Conservation (phyloP, 2,329 filamentous ascomycete species). For the Tricladium varicosporioides region DNA sequence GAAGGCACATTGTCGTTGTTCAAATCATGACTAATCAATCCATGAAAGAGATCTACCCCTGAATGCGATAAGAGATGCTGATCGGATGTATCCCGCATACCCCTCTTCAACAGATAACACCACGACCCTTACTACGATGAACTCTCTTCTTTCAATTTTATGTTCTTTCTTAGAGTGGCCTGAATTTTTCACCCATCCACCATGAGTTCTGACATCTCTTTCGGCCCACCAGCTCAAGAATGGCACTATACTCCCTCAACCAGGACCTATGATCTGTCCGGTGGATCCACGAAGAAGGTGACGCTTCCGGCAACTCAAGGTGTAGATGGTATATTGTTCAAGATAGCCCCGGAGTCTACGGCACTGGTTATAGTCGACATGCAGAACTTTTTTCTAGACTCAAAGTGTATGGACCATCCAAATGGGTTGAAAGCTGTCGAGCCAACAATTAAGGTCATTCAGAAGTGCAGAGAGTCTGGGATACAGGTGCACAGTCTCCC, state of each 20-base stretch:
- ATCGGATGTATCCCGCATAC: no score
- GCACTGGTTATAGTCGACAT: slow-evolving; percentile 52
- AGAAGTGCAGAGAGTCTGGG: slow-evolving; percentile 47
- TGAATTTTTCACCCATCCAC: neutral
- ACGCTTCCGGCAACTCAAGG: slow-evolving; percentile 32
- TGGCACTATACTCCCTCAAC: slow-evolving; percentile 19
- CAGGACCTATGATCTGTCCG: slow-evolving; percentile 25
- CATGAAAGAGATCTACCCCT: no score
- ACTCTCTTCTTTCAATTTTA: no score
- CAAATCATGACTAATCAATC: no score
- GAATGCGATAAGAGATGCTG: no score
- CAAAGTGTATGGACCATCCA: slow-evolving; percentile 39
- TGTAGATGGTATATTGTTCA: slow-evolving; percentile 33
- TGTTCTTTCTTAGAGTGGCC: no score
- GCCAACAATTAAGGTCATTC: slow-evolving; percentile 42
- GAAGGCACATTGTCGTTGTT: no score
- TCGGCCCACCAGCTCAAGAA: slow-evolving; percentile 19
- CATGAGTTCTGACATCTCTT: slow-evolving; percentile 14
- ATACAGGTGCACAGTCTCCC: slow-evolving; percentile 38
- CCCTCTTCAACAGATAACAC: no score
- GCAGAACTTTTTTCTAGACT: slow-evolving; percentile 52
- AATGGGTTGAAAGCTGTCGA: slow-evolving; percentile 41
- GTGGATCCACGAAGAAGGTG: slow-evolving; percentile 14
- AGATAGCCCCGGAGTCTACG: slow-evolving; percentile 40
- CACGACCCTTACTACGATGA: no score